Base-by-base conservation (phyloP, 2,329 filamentous ascomycete species). In the Diaporthe amygdali region DNA sequence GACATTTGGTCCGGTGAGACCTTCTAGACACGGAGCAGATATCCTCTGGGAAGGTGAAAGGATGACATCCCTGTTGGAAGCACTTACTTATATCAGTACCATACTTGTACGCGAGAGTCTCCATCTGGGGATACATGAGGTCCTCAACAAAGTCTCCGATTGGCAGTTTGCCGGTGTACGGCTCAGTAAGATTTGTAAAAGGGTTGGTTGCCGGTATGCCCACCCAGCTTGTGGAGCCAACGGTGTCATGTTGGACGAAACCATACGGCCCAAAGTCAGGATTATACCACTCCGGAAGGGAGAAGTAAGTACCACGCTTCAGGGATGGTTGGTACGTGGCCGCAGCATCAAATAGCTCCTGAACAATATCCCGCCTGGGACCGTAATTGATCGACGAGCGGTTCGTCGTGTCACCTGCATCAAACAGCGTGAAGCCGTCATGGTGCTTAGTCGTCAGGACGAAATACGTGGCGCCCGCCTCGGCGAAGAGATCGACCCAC, bases 401-500 rank as follows among this genome's bases (percentile, higher is more conserved):
- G 75, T 84, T 82, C 6, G 79, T 82, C 3, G 81, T 82, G 7
- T 71, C 71, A 9, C 78, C 79, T 0, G 80, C 76, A 72, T 86
- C 83, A 71, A 86, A 86, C 46, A 85, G 75, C 2, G 83, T 81
- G 71, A 83, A 86, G 14, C 85, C 84, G 70, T 86, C 84, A 74
- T 86, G 84, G 72, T 86, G 84, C 73, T 86, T 85, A 1, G 82
- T 81, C 0, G 82, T 84, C 17, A 83, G 74, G 5, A 87, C 84
- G 71, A 87, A 86, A 75, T 86, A 86, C 25, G 84, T 83, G 8
- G 86, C 86, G 9, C 86, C 86, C 2, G 86, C 82, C 44, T 86
- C 85, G 2, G 84, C 83, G 68, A 88, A 84, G 0, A 88, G 81
- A 73, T 88, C 85, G 1, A 88, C 85, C 85, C 86, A 88, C 44